Percentiles rank a stretch among this genome's conserved stretches.
phyloP scores from a whole-genome alignment of 1,139 yeast species.

The Kluyveromyces sp. region DNA sequence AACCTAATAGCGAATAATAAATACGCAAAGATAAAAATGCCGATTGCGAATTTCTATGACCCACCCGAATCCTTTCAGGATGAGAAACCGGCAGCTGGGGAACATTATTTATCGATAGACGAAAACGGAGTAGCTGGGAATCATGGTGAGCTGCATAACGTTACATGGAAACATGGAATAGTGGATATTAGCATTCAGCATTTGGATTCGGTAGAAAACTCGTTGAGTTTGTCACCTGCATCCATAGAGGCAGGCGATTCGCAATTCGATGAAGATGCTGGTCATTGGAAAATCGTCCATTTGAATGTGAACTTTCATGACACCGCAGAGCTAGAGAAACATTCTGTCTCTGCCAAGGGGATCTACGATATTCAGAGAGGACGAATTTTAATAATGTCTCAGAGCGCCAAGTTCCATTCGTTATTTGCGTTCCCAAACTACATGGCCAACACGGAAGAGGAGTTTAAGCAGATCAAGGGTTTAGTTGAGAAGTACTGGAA shows the following conservation, averaged over 20 bases:
- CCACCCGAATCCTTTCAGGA: constrained; percentile 26
- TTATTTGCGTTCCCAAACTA: constrained; percentile 37
- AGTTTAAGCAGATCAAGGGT: constrained; percentile 37
- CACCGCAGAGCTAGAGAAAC: constrained; percentile 40
- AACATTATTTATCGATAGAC: constrained; percentile 14
- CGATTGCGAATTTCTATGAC: constrained; percentile 27
- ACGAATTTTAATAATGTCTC: constrained; percentile 53
- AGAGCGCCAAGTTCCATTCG: constrained; percentile 70
- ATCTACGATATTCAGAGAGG: constrained; percentile 69
- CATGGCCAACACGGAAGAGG: constrained; percentile 34
- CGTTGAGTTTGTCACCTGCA: constrained; percentile 14
- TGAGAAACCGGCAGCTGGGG: constrained; percentile 23
- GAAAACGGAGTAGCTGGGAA: constrained; percentile 17
- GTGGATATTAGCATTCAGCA: constrained; percentile 23
- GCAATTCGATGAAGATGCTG: constrained; percentile 31
- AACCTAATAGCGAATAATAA: constrained; percentile 18
- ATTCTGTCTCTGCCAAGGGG: constrained; percentile 49
- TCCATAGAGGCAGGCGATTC: constrained; percentile 29
- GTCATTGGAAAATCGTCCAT: constrained; percentile 29
- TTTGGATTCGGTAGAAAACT: constrained; percentile 22
- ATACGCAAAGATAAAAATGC: constrained; percentile 23
- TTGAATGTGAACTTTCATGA: constrained; percentile 30
- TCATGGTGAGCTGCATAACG: constrained; percentile 25
- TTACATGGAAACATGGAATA: constrained; percentile 27
- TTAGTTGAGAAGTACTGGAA: constrained; percentile 30